These are phyloP conservation scores for Phialemoniopsis sp. DNA, from an alignment of 2,329 filamentous ascomycete species.

Conservation along the genomic window DNA sequence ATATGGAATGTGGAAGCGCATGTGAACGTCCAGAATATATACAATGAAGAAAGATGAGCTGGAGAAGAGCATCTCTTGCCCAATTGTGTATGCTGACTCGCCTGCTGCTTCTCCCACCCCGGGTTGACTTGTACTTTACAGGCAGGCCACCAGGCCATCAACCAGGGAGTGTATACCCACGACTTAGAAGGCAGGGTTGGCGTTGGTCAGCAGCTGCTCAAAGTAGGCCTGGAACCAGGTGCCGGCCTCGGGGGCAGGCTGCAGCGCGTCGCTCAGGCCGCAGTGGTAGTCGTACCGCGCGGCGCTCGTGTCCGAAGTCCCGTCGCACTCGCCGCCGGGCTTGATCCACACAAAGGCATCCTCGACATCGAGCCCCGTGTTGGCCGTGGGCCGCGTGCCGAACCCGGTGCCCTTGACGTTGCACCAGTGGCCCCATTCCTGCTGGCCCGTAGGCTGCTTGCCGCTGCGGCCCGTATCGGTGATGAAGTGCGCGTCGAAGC, in stretches of 20 bases:
- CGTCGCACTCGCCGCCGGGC: conserved; percentile 57
- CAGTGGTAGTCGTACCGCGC: conserved; percentile 49
- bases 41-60: no score
- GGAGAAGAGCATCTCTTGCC: conserved; percentile 11
- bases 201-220: conserved; percentile 50
- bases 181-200: conserved; percentile 45
- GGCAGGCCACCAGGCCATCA: no score
- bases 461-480: conserved; percentile 47
- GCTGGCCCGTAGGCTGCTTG: conserved; percentile 58
- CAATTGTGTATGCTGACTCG: no score
- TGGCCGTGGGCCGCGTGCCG: conserved; percentile 57
- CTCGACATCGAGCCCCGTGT: conserved; percentile 52
- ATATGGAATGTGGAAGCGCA: no score
- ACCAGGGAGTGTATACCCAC: no score
- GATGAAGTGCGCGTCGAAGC: conserved; percentile 44
- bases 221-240: conserved; percentile 63
- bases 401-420: conserved; percentile 62
- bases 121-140: no score
- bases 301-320: conserved; percentile 41
- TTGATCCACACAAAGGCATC: conserved; percentile 71
- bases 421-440: conserved; percentile 65
- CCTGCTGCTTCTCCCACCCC: no score
- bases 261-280: conserved; percentile 46
- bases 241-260: conserved; percentile 67
- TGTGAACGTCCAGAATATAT: no score